Base-by-base conservation (phyloP, 176 grass and related monocot species). In the Poa pratensis region DNA sequence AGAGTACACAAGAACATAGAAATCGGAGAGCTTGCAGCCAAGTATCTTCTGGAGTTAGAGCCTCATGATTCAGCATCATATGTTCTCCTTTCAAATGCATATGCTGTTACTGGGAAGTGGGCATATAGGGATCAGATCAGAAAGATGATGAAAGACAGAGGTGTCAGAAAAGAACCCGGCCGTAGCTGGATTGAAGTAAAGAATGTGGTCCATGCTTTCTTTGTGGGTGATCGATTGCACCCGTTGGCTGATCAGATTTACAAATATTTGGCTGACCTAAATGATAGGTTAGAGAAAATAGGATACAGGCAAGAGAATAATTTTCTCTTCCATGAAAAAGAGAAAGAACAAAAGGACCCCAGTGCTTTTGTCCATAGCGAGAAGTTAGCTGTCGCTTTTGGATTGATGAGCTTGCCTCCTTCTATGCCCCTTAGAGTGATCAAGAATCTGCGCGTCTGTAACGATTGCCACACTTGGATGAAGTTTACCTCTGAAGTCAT, bases 1-100 rank as follows among this genome's bases (percentile, higher is more conserved):
- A 90, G 82, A 78, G 79, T 92, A 82, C 90, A 92, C 69, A 92
- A 90, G 70, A 92, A 90, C 78, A 87, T 91, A 18, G 87, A 94
- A 83, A 79, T 87, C 18, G 92, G 89, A 78, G 89, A 91, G 68
- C 13, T 91, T 83, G 92, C 89, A 59, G 92, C 92, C 53, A 79
- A 94, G 17, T 83, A 83, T 90, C 85, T 94, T 26, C 69, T 94
- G 46, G 82, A 88, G 64, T 90, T 94, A 75, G 87, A 94, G 23
- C 90, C 92, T 80, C 84, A 88, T 88, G 88, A 90, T 83, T 86
- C 88, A 0, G 88, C 88, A 79, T 86, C 79, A 3, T 86, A 90
- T 83, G 88, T 94, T 79, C 92, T 94, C 4, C 87, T 94, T 62
- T 92, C 92, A 77, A 94, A 94, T 91, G 69, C 83, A 68, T 94